Base-by-base conservation (phyloP, 805 yeast species). In the Jamesozyma rosinii region DNA sequence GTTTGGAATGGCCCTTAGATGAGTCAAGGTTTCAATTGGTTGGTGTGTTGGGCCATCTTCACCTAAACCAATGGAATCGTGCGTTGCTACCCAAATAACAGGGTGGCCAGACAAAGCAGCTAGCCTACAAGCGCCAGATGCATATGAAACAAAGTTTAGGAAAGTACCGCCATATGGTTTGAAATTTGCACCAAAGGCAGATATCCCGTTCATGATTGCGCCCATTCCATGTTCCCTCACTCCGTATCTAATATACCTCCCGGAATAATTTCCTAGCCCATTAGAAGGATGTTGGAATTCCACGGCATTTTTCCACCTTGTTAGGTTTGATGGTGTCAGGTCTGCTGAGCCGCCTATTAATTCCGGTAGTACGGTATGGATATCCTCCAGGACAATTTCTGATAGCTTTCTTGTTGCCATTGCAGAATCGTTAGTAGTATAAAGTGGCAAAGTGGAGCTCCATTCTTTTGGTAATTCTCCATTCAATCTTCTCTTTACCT, bases 151-250 rank as follows among this genome's bases (percentile, higher is more conserved):
- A 58, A 92, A 92, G 79, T 92, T 92, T 68, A 92, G 76, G 89
- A 92, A 92, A 61, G 98, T 92, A 70, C 95, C 98, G 67, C 96
- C 97, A 72, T 80, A 88, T 57, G 88, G 82, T 69, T 81, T 83
- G 75, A 74, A 79, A 74, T 86, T 87, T 51, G 84, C 84, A 52
- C 81, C 81, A 61, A 71, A 90, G 42, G 97, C 97, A 48, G 92
- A 75, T 58, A 90, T 83, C 81, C 98, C 98, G 71, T 92, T 90
- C 80, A 89, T 77, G 67, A 89, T 83, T 52, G 97, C 97, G 72
- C 96, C 95, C 97, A 90, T 88, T 68, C 85, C 97, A 71, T 92
- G 97, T 76, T 90, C 98, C 71, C 98, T 83, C 52, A 90, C 95
- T 80, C 98, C 98, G 67, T 82, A 90, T 72, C 97, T 82, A 68